Conservation (phyloP, 331 rosid genomes). For the Telfairia occidentalis region DNA sequence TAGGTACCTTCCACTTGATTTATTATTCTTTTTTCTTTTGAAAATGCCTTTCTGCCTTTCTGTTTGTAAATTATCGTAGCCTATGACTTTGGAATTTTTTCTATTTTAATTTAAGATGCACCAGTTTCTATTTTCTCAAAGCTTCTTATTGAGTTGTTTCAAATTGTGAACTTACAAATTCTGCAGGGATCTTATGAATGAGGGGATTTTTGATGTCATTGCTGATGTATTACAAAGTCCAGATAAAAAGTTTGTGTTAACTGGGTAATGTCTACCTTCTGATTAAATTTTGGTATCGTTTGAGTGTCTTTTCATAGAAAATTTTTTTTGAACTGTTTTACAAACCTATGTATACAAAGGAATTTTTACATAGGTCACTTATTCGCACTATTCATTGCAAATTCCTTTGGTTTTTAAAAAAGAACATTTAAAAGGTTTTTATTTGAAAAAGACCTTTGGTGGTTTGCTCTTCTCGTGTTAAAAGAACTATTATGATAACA, state of each 20-base stretch:
- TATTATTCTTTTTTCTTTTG: background rate
- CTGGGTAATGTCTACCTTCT: slow-evolving; percentile 55
- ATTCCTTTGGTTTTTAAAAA: background rate
- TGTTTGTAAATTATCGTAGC: background rate
- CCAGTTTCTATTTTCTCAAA: background rate
- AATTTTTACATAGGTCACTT: background rate
- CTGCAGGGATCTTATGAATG: slow-evolving; percentile 85
- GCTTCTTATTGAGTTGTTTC: slow-evolving; percentile 5
- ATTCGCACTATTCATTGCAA: background rate
- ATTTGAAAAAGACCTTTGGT: background rate
- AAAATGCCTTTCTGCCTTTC: background rate
- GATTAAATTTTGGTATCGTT: background rate
- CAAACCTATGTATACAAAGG: background rate
- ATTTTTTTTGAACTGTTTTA: background rate
- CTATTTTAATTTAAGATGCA: background rate
- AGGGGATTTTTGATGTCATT: slow-evolving; percentile 79
- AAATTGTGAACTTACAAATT: slow-evolving; percentile 17
- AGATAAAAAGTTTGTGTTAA: slow-evolving; percentile 76
- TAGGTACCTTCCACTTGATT: slow-evolving; percentile 33
- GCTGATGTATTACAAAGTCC: slow-evolving; percentile 62
- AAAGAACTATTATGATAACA: background rate
- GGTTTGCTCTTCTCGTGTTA: background rate
- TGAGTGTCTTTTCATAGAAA: background rate
- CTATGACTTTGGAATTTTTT: slow-evolving; percentile 3
- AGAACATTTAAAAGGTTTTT: background rate